Evolutionary conservation across 2,329 filamentous ascomycete genomes (phyloP).

Genomic region (Colletotrichum sansevieriae): DNA sequence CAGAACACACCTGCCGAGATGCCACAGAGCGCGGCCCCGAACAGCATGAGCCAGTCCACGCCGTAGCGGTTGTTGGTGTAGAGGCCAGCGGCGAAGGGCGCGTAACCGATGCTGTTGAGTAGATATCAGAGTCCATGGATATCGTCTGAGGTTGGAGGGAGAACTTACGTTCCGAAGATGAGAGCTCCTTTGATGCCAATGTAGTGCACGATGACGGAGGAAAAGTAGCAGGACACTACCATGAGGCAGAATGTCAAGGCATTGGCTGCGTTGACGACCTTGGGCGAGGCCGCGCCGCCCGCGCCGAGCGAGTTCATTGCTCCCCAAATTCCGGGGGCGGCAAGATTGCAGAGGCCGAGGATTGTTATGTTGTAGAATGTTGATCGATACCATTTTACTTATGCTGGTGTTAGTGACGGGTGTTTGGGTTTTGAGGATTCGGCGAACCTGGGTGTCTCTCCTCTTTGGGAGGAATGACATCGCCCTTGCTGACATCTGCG

Average conservation of each 20-base stretch:
- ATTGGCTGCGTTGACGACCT: constrained; percentile 78
- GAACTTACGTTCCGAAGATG: constrained; percentile 74
- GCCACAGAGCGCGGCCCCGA: constrained; percentile 78
- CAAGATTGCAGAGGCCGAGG: constrained; percentile 77
- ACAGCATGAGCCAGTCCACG: constrained; percentile 75
- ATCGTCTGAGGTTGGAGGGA: accelerated
- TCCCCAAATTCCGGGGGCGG: constrained; percentile 79
- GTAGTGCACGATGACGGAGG: constrained; percentile 72
- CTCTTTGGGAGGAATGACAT: constrained; percentile 45
- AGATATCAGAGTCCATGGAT: neutral
- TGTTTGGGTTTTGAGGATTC: too few relatives aligned
- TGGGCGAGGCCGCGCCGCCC: constrained; percentile 73
- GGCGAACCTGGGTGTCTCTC: constrained; percentile 48
- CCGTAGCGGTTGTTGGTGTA: constrained; percentile 81
- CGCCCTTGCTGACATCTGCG: constrained; percentile 19
- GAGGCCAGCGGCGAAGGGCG: constrained; percentile 77
- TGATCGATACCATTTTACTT: constrained; percentile 77
- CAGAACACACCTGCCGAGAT: constrained; percentile 80
- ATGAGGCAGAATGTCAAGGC: constrained; percentile 79
- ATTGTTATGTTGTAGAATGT: constrained; percentile 81
- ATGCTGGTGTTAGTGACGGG: neutral
- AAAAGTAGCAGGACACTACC: constrained; percentile 78
- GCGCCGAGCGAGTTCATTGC: constrained; percentile 81
- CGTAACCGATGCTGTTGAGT: constrained; percentile 69
- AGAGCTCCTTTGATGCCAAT: constrained; percentile 79